phyloP scores from a whole-genome alignment of 441 rosid genomes.

The Brassica hybrid region DNA sequence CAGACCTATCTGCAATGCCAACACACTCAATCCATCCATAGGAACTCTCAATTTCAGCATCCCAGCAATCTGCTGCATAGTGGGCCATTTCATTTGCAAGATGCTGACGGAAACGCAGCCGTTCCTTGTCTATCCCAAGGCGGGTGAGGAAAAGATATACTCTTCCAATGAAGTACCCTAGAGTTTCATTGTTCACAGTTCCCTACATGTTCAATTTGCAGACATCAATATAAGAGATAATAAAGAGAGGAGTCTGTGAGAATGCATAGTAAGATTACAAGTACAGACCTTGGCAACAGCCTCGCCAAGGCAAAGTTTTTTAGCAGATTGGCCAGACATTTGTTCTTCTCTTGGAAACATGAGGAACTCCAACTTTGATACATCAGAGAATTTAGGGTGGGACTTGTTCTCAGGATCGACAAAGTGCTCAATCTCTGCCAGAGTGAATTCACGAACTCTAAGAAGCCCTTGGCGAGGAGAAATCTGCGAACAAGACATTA shows the following conservation, averaged over 20 bases:
- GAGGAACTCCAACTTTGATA: constrained; percentile 50
- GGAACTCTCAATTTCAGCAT: constrained; percentile 68
- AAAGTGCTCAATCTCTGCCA: constrained; percentile 66
- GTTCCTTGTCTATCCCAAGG: constrained; percentile 57
- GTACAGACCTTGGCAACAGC: constrained; percentile 56
- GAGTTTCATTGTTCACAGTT: constrained; percentile 60
- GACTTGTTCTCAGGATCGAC: constrained; percentile 66
- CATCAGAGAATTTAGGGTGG: constrained; percentile 55
- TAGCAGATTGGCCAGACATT: constrained; percentile 60
- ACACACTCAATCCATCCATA: constrained; percentile 73
- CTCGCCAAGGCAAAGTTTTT: constrained; percentile 46
- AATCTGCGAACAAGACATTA: constrained; percentile 42
- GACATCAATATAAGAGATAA: constrained; percentile 8
- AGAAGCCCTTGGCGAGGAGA: constrained; percentile 72
- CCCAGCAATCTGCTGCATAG: constrained; percentile 75
- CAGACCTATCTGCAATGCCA: constrained; percentile 74
- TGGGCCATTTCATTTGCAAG: constrained; percentile 74
- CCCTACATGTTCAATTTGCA: constrained; percentile 40
- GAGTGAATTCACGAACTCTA: constrained; percentile 65
- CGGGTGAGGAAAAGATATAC: constrained; percentile 58
- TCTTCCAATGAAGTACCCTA: constrained; percentile 66
- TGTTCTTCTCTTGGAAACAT: constrained; percentile 65
- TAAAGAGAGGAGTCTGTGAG: no score
- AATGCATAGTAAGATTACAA: constrained; percentile 8
- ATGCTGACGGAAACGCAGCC: constrained; percentile 63